A percentile compares a stretch with the other conserved stretches of the same genome.
Evolutionary conservation across 768 basidiomycete species (phyloP).

Genomic region (Phanerodontia chrysosporium): DNA sequence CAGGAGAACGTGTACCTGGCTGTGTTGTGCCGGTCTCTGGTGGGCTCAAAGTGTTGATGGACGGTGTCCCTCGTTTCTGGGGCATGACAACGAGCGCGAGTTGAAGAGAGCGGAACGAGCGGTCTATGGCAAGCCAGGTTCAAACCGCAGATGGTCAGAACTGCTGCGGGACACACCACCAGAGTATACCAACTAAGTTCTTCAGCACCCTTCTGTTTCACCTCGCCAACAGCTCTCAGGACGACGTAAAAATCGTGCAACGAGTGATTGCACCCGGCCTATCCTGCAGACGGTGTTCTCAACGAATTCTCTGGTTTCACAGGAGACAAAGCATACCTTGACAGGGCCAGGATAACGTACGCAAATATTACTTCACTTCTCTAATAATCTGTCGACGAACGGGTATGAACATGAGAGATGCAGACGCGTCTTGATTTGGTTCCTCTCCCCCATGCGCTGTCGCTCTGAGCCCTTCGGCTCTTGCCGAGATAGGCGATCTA

Average conservation of each 20-base stretch:
- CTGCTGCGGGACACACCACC: not conserved
- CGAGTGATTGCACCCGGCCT: not conserved
- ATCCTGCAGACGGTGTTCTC: not conserved
- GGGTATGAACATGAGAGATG: not conserved
- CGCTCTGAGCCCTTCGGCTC: not conserved
- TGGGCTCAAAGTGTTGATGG: constrained; percentile 25
- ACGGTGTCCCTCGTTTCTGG: constrained; percentile 37
- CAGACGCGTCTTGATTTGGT: constrained; percentile 1
- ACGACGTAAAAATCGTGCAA: constrained; percentile 2
- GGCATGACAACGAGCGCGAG: constrained; percentile 33
- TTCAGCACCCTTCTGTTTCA: not conserved
- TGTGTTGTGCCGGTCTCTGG: constrained; percentile 17
- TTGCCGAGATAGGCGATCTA: constrained; percentile 5
- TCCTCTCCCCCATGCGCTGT: not conserved
- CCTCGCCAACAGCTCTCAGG: constrained; percentile 1
- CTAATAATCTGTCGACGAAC: not conserved
- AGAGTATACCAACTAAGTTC: not conserved
- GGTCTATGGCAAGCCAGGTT: not conserved
- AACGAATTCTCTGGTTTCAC: not conserved
- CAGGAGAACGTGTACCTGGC: constrained; percentile 17
- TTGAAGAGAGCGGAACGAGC: not conserved
- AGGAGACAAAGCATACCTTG: not conserved
- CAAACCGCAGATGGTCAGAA: not conserved
- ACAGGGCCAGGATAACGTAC: not conserved
- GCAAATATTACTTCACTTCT: not conserved